Base-by-base conservation (phyloP, 352 stramenopile species). In the Phytophthora foliorum region DNA sequence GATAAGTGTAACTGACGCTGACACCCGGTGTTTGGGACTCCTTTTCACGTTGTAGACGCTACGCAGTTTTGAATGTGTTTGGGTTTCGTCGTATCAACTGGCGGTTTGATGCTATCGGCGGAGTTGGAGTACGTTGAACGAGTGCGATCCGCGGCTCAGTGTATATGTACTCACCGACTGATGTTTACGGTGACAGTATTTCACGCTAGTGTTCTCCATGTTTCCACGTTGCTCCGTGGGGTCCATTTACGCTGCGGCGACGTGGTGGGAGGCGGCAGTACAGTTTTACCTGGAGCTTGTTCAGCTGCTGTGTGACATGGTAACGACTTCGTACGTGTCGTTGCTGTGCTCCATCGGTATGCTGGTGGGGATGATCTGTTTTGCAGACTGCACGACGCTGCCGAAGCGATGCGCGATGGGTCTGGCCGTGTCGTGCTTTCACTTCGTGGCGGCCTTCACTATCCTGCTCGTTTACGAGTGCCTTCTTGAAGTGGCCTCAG, bases 31-130 rank as follows among this genome's bases (percentile, higher is more conserved):
- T n/a, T 58, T 60, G 32, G 39, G 2, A 17, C 29, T 22, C 19
- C 4, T 1, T 42, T 48, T n/a, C 38, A 24, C 41, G 24, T 32
- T 25, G 17, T 69, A 96, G 87, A 67, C 89, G 88, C 39, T 95
- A 95, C 32, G 81, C 89, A 11, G 52, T 96, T 36, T 66, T 96
- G 27, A 96, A 95, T 45, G 87, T 95, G 14, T 84, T 96, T 54
- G 89, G 88, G 42, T 98, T 98, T 75, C 91, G 93, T 2, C 94
- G 91, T 50, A 91, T 97, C 57, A 98, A 98, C 67, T 98, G 94
- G 94, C 81, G 92, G 22, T 97, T 98, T 46, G 94, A 98, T 80
- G 85, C 98, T 48, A 81, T 98, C 21, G 93, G 93, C 27, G 90
- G 90, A 52, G 67, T 97, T 56, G 84, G 80, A 68, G 89, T 95